These are phyloP conservation scores for Limonomyces culmigenus DNA, from an alignment of 1,284 basidiomycete genomes.

Conservation along the genomic window DNA sequence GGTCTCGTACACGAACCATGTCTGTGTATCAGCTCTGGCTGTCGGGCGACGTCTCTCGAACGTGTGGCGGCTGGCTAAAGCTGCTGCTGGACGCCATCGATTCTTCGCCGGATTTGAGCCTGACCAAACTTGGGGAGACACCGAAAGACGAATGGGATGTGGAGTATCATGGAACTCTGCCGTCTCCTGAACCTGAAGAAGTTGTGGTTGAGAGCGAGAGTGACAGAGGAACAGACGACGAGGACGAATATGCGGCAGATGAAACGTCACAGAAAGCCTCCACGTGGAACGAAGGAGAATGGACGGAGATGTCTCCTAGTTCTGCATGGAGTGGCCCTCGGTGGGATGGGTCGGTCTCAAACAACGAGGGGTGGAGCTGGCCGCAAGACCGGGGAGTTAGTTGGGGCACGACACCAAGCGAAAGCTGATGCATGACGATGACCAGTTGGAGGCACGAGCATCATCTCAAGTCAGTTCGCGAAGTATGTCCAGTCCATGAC, in stretches of 20 bases:
- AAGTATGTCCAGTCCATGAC: too few species aligned
- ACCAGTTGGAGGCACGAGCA: too few species aligned
- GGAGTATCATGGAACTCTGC: conserved; percentile 1
- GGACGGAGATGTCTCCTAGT: too few species aligned
- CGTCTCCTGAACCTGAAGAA: conserved; percentile 2
- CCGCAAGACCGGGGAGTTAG: too few species aligned
- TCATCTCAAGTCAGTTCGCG: too few species aligned
- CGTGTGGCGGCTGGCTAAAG: conserved; percentile 61
- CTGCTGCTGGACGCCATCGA: conserved; percentile 31
- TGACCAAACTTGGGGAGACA: background rate
- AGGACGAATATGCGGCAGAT: conserved; percentile 2
- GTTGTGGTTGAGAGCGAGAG: conserved; percentile 4
- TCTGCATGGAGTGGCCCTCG: too few species aligned
- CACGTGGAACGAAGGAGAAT: too few species aligned
- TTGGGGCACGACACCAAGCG: too few species aligned
- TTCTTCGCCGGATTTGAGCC: too few species aligned
- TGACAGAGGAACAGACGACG: conserved; percentile 5
- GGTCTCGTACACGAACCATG: conserved; percentile 30
- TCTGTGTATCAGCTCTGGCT: conserved; percentile 58
- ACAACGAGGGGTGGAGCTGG: too few species aligned
- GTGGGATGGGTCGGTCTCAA: too few species aligned
- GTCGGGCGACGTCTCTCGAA: conserved; percentile 29
- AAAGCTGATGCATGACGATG: too few species aligned
- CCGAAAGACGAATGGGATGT: conserved; percentile 17
- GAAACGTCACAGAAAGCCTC: conserved; percentile 1